Percentiles rank a stretch among this genome's conserved stretches.
phyloP scores from a whole-genome alignment of 139 green algal genomes.

The Micractinium conductrix region DNA sequence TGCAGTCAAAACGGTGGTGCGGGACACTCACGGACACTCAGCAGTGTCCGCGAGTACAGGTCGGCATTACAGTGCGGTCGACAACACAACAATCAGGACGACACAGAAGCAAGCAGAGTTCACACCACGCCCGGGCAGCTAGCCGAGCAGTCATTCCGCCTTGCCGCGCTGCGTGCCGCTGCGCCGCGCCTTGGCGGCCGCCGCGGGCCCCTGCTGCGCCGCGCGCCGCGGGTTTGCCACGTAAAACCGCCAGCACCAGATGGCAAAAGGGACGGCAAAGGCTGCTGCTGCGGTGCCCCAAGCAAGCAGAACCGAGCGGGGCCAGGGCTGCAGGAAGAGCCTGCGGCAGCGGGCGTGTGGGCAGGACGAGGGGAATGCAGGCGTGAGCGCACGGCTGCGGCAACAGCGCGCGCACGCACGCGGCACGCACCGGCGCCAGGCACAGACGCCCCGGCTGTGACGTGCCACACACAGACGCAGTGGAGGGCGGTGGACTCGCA shows the following conservation, averaged over 20 bases:
- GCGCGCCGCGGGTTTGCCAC: background rate
- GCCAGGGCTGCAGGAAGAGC: slow-evolving; percentile 69
- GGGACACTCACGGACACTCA: too few relatives aligned
- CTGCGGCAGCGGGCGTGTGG: slow-evolving; percentile 1
- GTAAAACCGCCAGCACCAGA: slow-evolving; percentile 58
- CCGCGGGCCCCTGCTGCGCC: background rate
- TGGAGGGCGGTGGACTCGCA: too few relatives aligned
- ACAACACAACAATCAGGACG: too few relatives aligned
- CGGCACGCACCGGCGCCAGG: too few relatives aligned
- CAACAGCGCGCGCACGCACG: too few relatives aligned
- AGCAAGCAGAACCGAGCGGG: slow-evolving; percentile 47
- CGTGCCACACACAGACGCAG: too few relatives aligned
- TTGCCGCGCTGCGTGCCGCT: background rate
- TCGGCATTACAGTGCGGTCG: too few relatives aligned
- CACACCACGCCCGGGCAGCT: too few relatives aligned
- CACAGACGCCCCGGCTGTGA: too few relatives aligned
- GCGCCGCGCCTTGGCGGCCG: background rate
- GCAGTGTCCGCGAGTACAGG: too few relatives aligned
- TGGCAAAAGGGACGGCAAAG: slow-evolving; percentile 27
- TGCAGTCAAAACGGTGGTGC: too few relatives aligned
- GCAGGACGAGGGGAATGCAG: background rate
- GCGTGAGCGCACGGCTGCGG: too few relatives aligned
- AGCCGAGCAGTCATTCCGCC: background rate
- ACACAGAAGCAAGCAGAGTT: background rate
- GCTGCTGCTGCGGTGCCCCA: slow-evolving; percentile 47